Base-by-base conservation (phyloP, 2,329 filamentous ascomycete species). In the Colletotrichum sp. region DNA sequence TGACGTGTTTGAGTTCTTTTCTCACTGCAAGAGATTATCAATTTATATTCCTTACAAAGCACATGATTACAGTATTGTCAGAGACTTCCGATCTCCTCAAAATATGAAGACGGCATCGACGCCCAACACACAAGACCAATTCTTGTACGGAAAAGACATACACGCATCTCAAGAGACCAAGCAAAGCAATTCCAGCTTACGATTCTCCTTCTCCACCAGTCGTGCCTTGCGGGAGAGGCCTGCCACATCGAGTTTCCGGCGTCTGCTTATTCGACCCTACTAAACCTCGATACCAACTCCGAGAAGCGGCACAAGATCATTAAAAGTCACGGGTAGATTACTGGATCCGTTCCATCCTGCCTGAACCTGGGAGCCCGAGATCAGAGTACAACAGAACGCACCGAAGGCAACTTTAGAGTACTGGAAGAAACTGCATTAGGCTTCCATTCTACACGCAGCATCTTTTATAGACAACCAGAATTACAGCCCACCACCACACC, bases 1-100 rank as follows among this genome's bases (percentile, higher is more conserved):
- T 43, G 38, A 0, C 5, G 18, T 12, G 9, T 2, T n/a, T n/a
- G 6, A 1, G 13, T 21, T 13, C n/a, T 0, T 0, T 21, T 52
- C 0, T 52, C 2, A 52, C 6, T 10, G 1, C n/a, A 7, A 52
- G n/a, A 21, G n/a, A 52, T 1, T 21, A 21, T 6, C 6, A 52
- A 8, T 8, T 21, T 8, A 13, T 21, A 21, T 52, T 52, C 6
- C 2, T 21, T 1, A 1, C 43, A 0, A 21, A 6, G 0, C 38
- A 18, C 36, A 38, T 38, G 30, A 30, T 30, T 30, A 30, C 30
- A 30, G n/a, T 30, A 3, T 3, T 30, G 30, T 30, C 30, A 30
- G 8, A 30, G 6, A 7, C 26, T 28, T 28, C 26, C 26, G 7
- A 28, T 28, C 6, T 6, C 6, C 7, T 28, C 26, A 28, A 28